Base-by-base conservation (phyloP, 2,329 filamentous ascomycete species). In the Pseudogymnoascus sp. region DNA sequence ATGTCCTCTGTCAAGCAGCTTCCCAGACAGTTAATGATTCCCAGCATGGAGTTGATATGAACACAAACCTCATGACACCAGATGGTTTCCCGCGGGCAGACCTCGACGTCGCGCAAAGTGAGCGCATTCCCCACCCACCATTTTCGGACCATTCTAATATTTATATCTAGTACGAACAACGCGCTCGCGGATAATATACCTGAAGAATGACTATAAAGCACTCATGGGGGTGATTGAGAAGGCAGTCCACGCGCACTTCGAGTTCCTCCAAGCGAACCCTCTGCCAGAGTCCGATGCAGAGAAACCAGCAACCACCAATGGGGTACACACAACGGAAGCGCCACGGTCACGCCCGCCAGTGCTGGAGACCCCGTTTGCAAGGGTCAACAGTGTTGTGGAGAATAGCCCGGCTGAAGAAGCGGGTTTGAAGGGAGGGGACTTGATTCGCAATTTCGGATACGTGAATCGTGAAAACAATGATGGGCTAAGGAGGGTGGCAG, bases 61-160 rank as follows among this genome's bases (percentile, higher is more conserved):
- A 88, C 70, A 97, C 94, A 6, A 82, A 85, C 64, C 84, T 99
- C 40, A 85, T 91, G 23, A 97, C 93, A 12, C 84, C 86, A 65
- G 94, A 97, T 76, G 94, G 94, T 59, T 99, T 91, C 73, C 94
- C 94, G 33, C 85, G 94, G 73, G 88, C 90, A 70, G 94, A 99
- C 75, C 87, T 99, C 67, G 94, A 99, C 74, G 89, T 99, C 66
- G 89, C 94, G 25, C 93, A 97, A 77, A 94, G 91, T 94, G 85
- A 68, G 80, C 63, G 60, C 11, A 35, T 33, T 33, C 8, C 53
- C 64, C 42, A 31, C 62, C 60, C 42, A 33, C 33, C 50, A 23
- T 16, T 37, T 28, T 44, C 28, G 1, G n/a, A 10, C 5, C 23
- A 18, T 31, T 47, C 31, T 40, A 21, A 35, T 37, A 11, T 18